phyloP scores from a whole-genome alignment of 345 rosid species.

The Sonneratia caseolaris region DNA sequence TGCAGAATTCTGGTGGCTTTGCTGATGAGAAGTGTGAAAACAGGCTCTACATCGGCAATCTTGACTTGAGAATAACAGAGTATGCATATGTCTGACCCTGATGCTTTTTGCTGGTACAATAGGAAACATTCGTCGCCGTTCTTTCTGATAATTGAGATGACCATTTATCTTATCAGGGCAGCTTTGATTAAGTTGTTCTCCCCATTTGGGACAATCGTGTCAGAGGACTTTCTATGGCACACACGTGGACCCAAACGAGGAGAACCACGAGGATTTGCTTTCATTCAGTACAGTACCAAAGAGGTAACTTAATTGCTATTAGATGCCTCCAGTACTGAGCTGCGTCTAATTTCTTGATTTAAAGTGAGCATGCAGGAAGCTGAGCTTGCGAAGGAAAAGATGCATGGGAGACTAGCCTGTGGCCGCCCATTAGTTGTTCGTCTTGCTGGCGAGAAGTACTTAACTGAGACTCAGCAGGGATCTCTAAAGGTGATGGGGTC shows the following conservation, averaged over 20 bases:
- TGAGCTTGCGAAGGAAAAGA: conserved; percentile 79
- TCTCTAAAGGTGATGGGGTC: conserved; percentile 29
- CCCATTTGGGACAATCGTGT: conserved; percentile 71
- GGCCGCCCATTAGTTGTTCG: conserved; percentile 82
- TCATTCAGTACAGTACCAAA: conserved; percentile 61
- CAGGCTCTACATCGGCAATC: conserved; percentile 75
- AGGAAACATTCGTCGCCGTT: not conserved
- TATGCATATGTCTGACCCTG: conserved; percentile 22
- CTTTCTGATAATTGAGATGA: not conserved
- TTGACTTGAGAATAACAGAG: conserved; percentile 86
- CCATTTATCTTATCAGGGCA: conserved; percentile 38
- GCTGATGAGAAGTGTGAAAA: conserved; percentile 57
- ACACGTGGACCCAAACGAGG: conserved; percentile 89
- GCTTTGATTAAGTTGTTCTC: conserved; percentile 82
- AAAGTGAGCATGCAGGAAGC: conserved; percentile 99
- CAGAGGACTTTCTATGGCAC: conserved; percentile 92
- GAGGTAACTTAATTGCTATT: conserved; percentile 45
- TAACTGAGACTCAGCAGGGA: conserved; percentile 28
- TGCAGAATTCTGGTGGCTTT: conserved; percentile 48
- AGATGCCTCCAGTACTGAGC: conserved; percentile 7
- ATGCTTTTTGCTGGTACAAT: not conserved
- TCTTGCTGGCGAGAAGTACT: conserved; percentile 63
- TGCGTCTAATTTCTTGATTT: conserved; percentile 48
- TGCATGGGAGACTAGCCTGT: conserved; percentile 88
- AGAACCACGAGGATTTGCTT: conserved; percentile 83